Evolutionary conservation across 345 rosid species (phyloP).

Genomic region (Brassica juncea): DNA sequence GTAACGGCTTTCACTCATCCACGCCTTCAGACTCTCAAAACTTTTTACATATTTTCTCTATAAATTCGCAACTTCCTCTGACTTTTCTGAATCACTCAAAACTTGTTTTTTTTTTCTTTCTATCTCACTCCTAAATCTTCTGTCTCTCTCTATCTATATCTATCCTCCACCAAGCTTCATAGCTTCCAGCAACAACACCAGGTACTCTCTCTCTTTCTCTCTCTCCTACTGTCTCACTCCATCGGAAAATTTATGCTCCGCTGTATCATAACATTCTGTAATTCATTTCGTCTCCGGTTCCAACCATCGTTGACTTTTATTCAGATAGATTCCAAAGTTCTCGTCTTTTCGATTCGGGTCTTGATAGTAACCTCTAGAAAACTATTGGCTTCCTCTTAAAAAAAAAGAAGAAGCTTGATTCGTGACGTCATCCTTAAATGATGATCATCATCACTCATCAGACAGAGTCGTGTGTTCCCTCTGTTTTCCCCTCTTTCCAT

Average conservation of each 20-base stretch:
- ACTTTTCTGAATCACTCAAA: background rate
- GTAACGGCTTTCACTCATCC: background rate
- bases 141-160: background rate
- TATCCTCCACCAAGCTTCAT: background rate
- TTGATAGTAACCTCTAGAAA: background rate
- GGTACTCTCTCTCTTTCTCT: background rate
- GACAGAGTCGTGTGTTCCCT: background rate
- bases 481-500: background rate
- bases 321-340: conserved; percentile 23
- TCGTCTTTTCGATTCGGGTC: conserved; percentile 22
- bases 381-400: background rate
- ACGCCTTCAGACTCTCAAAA: background rate
- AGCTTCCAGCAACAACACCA: background rate
- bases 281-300: conserved; percentile 4
- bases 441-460: background rate
- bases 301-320: conserved; percentile 37
- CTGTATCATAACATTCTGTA: background rate
- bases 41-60: background rate
- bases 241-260: background rate
- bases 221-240: background rate
- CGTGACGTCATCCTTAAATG: background rate
- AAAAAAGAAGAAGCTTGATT: background rate
- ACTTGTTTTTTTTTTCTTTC: background rate
- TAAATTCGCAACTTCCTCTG: background rate
- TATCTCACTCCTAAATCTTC: too few species aligned